Evolutionary conservation across 768 basidiomycete species (phyloP).

Genomic region (Agaricus blazei): DNA sequence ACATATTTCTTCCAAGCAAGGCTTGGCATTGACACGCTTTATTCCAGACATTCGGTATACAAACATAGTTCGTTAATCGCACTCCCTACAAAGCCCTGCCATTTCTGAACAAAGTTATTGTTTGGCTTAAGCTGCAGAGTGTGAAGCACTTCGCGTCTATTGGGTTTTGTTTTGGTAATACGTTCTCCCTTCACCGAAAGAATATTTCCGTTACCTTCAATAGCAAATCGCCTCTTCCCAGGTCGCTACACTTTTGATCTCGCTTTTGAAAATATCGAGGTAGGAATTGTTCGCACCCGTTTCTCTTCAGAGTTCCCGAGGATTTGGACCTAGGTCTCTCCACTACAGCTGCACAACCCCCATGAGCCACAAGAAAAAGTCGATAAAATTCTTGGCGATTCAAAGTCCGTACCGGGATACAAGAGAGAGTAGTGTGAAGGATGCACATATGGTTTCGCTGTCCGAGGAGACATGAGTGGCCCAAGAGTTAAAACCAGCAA

Average conservation of each 20-base stretch:
- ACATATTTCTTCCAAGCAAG: too few species aligned
- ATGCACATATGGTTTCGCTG: constrained; percentile 50
- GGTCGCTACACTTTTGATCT: constrained; percentile 58
- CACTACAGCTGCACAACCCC: too few species aligned
- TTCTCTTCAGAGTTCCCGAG: constrained; percentile 48
- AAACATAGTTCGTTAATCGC: constrained; percentile 41
- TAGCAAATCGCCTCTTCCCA: constrained; percentile 13
- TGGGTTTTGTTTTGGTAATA: constrained; percentile 70
- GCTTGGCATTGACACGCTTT: too few species aligned
- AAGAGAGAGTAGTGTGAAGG: constrained; percentile 43
- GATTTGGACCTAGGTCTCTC: constrained; percentile 51
- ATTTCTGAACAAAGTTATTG: constrained; percentile 49
- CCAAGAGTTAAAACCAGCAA: constrained; percentile 55
- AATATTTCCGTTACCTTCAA: background rate
- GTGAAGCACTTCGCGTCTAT: constrained; percentile 52
- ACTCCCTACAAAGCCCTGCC: constrained; percentile 36
- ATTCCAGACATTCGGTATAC: constrained; percentile 30
- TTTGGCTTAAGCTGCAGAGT: constrained; percentile 52
- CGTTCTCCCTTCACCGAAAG: constrained; percentile 9
- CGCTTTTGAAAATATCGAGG: constrained; percentile 47
- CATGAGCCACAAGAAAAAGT: constrained; percentile 30
- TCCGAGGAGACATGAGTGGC: constrained; percentile 41
- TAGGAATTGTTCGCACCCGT: constrained; percentile 55
- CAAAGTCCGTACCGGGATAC: constrained; percentile 44
- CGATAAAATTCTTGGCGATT: constrained; percentile 43